Conservation (phyloP, 441 rosid genomes). For the Adansonia gregorii region DNA sequence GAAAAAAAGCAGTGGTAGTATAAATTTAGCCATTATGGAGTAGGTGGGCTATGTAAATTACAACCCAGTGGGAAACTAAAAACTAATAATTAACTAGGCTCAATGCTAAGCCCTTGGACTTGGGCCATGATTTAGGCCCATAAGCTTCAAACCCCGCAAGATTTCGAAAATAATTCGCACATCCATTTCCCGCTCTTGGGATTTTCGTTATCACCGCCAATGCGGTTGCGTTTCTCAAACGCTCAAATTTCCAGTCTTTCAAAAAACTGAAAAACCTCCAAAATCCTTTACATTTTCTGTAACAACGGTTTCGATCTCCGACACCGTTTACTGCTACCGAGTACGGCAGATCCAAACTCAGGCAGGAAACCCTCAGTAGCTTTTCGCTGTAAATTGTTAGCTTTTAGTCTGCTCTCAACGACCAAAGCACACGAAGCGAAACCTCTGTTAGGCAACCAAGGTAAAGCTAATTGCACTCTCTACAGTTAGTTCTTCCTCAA, state of each 20-base stretch:
- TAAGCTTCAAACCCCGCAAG: not conserved
- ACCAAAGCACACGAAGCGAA: not conserved
- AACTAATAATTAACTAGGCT: not conserved
- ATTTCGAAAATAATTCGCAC: not conserved
- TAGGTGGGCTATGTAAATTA: too few relatives aligned
- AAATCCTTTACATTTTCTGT: not conserved
- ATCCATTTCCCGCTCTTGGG: slow-evolving; percentile 21
- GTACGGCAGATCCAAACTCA: slow-evolving; percentile 21
- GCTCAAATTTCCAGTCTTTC: not conserved
- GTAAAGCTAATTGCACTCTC: not conserved
- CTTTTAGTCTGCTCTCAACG: not conserved
- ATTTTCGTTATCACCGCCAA: not conserved
- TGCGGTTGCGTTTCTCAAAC: not conserved
- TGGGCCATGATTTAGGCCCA: not conserved
- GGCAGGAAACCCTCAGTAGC: not conserved
- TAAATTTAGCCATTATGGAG: too few relatives aligned
- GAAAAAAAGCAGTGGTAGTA: too few relatives aligned
- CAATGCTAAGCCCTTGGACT: not conserved
- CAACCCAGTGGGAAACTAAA: not conserved
- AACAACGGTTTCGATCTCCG: slow-evolving; percentile 7
- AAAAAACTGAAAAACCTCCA: not conserved
- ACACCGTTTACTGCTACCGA: slow-evolving; percentile 13
- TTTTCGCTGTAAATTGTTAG: not conserved
- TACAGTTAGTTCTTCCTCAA: not conserved
- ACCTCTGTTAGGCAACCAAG: not conserved